Evolutionary conservation across 345 rosid species (phyloP).

Genomic region (Kernera saxatilis): DNA sequence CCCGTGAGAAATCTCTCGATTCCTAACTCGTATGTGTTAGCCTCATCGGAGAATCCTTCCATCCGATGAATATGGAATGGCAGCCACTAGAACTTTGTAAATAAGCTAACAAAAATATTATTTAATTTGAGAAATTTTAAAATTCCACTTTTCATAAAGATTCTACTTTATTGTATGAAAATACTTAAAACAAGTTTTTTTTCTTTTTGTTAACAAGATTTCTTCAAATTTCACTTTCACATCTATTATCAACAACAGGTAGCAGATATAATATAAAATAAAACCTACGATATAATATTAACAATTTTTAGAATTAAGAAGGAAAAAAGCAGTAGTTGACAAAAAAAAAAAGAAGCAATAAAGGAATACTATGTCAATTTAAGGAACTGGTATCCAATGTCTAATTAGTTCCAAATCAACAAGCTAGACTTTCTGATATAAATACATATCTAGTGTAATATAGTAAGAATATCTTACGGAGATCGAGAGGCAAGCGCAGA

Average conservation of each 20-base stretch:
- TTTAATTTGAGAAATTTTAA: too few relatives aligned
- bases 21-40: not conserved
- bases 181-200: not conserved
- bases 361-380: not conserved
- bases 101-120: not conserved
- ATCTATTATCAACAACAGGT: not conserved
- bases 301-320: not conserved
- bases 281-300: not conserved
- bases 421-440: not conserved
- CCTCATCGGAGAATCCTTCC: not conserved
- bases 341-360: not conserved
- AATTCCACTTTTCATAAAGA: too few relatives aligned
- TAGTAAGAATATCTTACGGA: not conserved
- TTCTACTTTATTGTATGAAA: not conserved
- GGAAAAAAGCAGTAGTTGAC: not conserved
- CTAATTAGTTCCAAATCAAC: constrained; percentile 16
- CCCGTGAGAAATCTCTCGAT: too few relatives aligned
- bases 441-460: not conserved
- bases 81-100: not conserved
- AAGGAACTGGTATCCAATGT: constrained; percentile 15
- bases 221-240: not conserved
- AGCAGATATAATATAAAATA: not conserved
- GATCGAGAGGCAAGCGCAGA: constrained; percentile 1
- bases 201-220: too few relatives aligned
- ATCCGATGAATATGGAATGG: not conserved